Evolutionary conservation across 2,329 filamentous ascomycete genomes (phyloP).

Genomic region (Neurospora sp.): DNA sequence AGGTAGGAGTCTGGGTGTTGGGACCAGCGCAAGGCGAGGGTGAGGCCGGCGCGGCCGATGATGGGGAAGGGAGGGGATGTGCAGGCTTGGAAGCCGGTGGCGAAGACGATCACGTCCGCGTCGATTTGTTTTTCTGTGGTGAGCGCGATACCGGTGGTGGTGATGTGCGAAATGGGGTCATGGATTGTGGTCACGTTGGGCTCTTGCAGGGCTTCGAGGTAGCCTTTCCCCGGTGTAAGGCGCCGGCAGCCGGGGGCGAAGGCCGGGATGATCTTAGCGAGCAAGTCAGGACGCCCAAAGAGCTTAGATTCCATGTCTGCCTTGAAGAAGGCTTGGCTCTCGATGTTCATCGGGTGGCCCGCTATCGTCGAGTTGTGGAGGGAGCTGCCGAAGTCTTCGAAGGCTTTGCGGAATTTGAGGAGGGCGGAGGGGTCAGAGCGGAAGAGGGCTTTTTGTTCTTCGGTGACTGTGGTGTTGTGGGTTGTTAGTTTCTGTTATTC

Average conservation of each 20-base stretch:
- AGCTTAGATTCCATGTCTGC: constrained; percentile 31
- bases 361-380: constrained; percentile 32
- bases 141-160: constrained; percentile 25
- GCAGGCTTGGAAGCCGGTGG: constrained; percentile 35
- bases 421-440: constrained; percentile 27
- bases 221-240: constrained; percentile 35
- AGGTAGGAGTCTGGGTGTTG: constrained; percentile 33
- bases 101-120: constrained; percentile 37
- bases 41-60: constrained; percentile 26
- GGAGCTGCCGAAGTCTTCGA: constrained; percentile 33
- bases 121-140: constrained; percentile 18
- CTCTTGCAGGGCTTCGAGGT: constrained; percentile 33
- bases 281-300: constrained; percentile 32
- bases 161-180: constrained; percentile 25
- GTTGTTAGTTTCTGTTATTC: background rate
- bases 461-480: constrained; percentile 22
- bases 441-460: constrained; percentile 29
- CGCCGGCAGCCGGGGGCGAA: constrained; percentile 36
- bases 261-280: constrained; percentile 31
- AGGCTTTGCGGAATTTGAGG: constrained; percentile 32
- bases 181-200: constrained; percentile 32
- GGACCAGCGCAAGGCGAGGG: constrained; percentile 30
- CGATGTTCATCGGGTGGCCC: constrained; percentile 25
- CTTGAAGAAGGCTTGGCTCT: constrained; percentile 23
- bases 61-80: constrained; percentile 32